Evolutionary conservation across 768 basidiomycete genomes (phyloP).

Genomic region (Lactifluus rugatus): DNA sequence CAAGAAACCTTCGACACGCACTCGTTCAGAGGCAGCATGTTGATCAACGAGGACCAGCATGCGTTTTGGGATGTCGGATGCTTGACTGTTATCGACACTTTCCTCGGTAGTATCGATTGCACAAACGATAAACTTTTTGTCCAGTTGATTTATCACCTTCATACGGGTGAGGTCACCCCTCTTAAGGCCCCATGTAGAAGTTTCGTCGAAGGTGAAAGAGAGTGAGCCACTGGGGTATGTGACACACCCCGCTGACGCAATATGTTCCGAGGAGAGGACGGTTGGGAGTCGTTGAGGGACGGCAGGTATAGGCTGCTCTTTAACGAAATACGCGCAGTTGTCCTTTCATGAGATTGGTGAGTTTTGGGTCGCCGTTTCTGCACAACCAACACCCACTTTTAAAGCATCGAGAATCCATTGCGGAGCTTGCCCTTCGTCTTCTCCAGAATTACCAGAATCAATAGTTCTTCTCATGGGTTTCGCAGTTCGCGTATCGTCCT

Average conservation of each 20-base stretch:
- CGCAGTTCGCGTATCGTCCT: constrained; percentile 13
- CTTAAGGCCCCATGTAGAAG: constrained; percentile 27
- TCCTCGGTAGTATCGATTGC: constrained; percentile 30
- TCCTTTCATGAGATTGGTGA: constrained; percentile 28
- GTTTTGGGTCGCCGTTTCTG: background rate
- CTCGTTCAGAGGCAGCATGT: constrained; percentile 95
- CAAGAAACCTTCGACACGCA: constrained; percentile 81
- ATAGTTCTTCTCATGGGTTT: constrained; percentile 21
- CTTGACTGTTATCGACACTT: constrained; percentile 16
- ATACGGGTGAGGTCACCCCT: constrained; percentile 48
- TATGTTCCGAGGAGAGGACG: background rate
- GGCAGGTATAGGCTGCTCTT: constrained; percentile 38
- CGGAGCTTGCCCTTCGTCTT: constrained; percentile 32
- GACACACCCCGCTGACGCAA: background rate
- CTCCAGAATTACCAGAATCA: background rate
- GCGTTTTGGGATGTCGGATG: constrained; percentile 12
- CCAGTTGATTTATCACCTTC: constrained; percentile 72
- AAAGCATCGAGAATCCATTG: constrained; percentile 58
- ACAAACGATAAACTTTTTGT: constrained; percentile 85
- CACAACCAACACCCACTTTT: constrained; percentile 30
- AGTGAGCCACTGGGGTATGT: background rate
- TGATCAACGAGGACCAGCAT: constrained; percentile 82
- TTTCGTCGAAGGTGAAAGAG: background rate
- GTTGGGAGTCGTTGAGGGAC: constrained; percentile 23
- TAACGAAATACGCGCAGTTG: constrained; percentile 44